Conservation (phyloP, 2,329 filamentous ascomycete genomes). For the Alternaria rosae region DNA sequence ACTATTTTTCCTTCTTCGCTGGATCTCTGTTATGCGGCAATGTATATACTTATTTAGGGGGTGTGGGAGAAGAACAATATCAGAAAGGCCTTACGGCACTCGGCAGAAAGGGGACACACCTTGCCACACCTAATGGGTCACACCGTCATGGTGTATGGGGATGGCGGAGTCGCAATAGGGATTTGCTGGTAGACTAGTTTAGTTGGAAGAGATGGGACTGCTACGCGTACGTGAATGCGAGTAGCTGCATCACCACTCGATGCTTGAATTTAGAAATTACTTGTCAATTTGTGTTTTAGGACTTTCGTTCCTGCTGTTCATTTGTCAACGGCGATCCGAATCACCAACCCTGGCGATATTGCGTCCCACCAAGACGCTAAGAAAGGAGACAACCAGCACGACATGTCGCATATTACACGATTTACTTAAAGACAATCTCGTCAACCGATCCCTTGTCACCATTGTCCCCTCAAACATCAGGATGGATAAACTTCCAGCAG, state of each 20-base stretch:
- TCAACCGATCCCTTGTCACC: not conserved
- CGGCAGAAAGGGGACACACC: constrained; percentile 5
- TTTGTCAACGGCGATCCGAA: not conserved
- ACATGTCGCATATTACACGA: not conserved
- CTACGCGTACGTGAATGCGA: constrained; percentile 8
- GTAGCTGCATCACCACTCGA: constrained; percentile 21
- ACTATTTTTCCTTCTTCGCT: constrained; percentile 23
- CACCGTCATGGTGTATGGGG: constrained; percentile 6
- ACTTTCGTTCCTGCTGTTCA: not conserved
- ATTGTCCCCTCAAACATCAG: not conserved
- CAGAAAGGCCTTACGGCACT: constrained; percentile 3
- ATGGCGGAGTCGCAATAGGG: not conserved
- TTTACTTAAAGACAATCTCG: not conserved
- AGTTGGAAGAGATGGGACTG: constrained; percentile 20
- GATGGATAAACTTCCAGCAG: constrained; percentile 10
- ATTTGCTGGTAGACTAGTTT: constrained; percentile 2
- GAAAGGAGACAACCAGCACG: not conserved
- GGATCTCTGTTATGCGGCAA: constrained; percentile 30
- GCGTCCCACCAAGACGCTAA: not conserved
- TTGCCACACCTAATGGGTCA: constrained; percentile 7
- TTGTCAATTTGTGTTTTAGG: not conserved
- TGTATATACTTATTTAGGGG: constrained; percentile 31
- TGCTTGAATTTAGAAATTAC: constrained; percentile 9
- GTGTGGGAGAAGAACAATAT: constrained; percentile 2
- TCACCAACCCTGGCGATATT: not conserved